A percentile compares a stretch with the other conserved stretches of the same genome.
phyloP scores from a whole-genome alignment of 768 basidiomycete species.

The Boletus subcaerulescens region DNA sequence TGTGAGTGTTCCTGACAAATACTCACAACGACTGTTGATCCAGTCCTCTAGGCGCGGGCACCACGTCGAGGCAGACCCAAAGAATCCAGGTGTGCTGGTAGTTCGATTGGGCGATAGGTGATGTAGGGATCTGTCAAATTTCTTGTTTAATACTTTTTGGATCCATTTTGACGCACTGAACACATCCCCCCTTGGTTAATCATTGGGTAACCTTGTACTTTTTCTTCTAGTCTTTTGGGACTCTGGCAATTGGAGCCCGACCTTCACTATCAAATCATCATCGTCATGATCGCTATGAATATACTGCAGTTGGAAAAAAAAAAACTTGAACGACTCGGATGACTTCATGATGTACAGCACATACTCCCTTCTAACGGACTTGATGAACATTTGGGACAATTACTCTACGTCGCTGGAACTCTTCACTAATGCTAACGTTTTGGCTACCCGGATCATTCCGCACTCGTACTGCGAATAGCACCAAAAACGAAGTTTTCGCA shows the following conservation, averaged over 20 bases:
- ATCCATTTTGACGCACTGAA: no score
- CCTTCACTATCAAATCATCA: conserved; percentile 41
- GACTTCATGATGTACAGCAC: conserved; percentile 16
- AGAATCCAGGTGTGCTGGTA: conserved; percentile 81
- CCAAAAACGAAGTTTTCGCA: neutral
- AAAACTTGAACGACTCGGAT: neutral
- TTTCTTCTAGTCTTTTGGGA: conserved; percentile 46
- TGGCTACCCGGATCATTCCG: conserved; percentile 2
- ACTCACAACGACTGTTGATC: neutral
- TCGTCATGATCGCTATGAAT: conserved; percentile 19
- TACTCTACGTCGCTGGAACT: conserved; percentile 1
- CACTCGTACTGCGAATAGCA: conserved; percentile 1
- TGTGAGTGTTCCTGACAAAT: conserved; percentile 40
- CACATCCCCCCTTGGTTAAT: neutral
- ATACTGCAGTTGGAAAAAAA: neutral
- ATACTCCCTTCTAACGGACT: conserved; percentile 5
- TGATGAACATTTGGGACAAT: conserved; percentile 9
- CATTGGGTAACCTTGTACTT: neutral
- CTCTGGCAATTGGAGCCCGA: conserved; percentile 47
- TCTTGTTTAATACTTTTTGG: no score
- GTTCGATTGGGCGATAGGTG: conserved; percentile 41
- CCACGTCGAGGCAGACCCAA: conserved; percentile 68
- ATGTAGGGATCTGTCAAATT: no score
- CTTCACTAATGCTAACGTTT: neutral
- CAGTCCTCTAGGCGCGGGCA: conserved; percentile 56